phyloP scores from a whole-genome alignment of 768 basidiomycete genomes.

The Pleurotus ostreatus region DNA sequence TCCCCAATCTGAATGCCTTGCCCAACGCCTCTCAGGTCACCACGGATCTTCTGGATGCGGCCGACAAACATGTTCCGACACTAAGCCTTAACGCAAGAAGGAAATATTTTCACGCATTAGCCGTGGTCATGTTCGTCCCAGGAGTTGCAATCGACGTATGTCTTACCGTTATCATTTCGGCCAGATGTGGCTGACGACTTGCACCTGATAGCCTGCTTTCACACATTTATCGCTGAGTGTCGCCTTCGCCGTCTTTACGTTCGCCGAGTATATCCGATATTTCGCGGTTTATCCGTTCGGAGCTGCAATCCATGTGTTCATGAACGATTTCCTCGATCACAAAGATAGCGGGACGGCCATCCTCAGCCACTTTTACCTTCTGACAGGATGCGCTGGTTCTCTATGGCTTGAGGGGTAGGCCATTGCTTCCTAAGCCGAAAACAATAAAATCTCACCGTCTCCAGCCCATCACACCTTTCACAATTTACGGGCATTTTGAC shows the following conservation, averaged over 20 bases:
- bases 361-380: constrained; percentile 93
- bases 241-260: constrained; percentile 92
- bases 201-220: constrained; percentile 77
- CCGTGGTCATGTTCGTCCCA: constrained; percentile 95
- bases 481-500: constrained; percentile 85
- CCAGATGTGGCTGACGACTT: constrained; percentile 12
- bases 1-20: constrained; percentile 50
- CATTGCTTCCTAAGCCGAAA: constrained; percentile 5
- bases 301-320: constrained; percentile 88
- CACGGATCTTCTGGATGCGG: constrained; percentile 72
- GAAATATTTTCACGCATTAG: constrained; percentile 95
- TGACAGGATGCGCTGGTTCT: constrained; percentile 92
- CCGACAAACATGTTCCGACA: constrained; percentile 87
- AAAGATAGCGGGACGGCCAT: constrained; percentile 96
- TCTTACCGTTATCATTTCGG: constrained; percentile 14
- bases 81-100: constrained; percentile 87
- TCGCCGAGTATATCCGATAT: constrained; percentile 96
- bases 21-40: constrained; percentile 38
- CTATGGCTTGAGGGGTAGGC: constrained; percentile 94
- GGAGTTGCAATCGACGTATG: constrained; percentile 90
- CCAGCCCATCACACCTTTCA: constrained; percentile 38
- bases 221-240: constrained; percentile 92
- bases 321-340: constrained; percentile 95
- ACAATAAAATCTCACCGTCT: background rate
- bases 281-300: constrained; percentile 98